A percentile compares a stretch with the other conserved stretches of the same genome.
phyloP scores from a whole-genome alignment of 768 basidiomycete genomes.

The Macrolepiota fuliginosa region DNA sequence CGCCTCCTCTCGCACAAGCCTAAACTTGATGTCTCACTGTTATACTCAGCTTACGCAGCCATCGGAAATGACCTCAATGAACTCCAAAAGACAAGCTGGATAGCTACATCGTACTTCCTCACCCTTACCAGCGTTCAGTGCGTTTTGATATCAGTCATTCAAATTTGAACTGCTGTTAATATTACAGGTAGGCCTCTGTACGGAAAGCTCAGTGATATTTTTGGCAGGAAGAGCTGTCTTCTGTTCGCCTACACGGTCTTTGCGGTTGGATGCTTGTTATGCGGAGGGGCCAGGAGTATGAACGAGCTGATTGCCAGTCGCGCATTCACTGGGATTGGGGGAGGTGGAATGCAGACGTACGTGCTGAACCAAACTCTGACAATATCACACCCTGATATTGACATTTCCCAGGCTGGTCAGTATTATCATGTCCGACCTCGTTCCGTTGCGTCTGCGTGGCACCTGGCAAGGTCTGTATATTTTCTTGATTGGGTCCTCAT shows the following conservation, averaged over 20 bases:
- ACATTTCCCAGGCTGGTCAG: constrained; percentile 46
- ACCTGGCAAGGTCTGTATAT: constrained; percentile 57
- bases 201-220: constrained; percentile 65
- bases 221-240: constrained; percentile 57
- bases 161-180: not conserved
- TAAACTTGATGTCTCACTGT: not conserved
- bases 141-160: constrained; percentile 11
- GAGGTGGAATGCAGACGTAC: constrained; percentile 62
- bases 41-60: constrained; percentile 42
- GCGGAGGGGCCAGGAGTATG: constrained; percentile 53
- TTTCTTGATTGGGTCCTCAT: not conserved
- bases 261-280: constrained; percentile 49
- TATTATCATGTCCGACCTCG: constrained; percentile 66
- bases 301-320: constrained; percentile 50
- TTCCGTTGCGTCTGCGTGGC: constrained; percentile 58
- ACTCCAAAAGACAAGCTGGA: constrained; percentile 66
- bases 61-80: constrained; percentile 59
- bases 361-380: constrained; percentile 17
- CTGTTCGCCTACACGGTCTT: constrained; percentile 55
- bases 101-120: constrained; percentile 61
- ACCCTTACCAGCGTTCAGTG: constrained; percentile 62
- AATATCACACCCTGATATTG: not conserved
- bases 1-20: not conserved
- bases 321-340: constrained; percentile 58
- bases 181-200: constrained; percentile 47